phyloP scores from a whole-genome alignment of 163 green algal species.

The Coccomyxa subellipsoidea region DNA sequence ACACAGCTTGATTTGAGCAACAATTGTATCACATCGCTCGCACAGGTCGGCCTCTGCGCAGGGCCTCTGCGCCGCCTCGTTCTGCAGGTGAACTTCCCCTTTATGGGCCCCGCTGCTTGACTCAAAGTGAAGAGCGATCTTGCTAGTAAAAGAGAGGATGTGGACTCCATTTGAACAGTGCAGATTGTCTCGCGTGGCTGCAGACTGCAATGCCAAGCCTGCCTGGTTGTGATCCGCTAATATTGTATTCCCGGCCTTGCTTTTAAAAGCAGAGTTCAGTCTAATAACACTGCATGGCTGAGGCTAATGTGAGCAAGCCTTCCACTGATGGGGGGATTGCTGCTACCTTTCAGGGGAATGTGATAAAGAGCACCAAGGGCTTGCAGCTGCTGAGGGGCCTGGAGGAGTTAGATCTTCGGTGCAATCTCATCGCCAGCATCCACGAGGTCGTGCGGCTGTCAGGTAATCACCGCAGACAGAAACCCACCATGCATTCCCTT shows the following conservation, averaged over 20 bases:
- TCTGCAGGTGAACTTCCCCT: constrained; percentile 7
- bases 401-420: constrained; percentile 22
- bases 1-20: constrained; percentile 22
- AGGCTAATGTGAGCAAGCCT: no score
- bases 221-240: not conserved
- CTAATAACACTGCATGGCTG: no score
- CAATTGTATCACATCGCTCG: constrained; percentile 20
- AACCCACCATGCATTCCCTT: not conserved
- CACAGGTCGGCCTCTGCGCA: not conserved
- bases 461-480: not conserved
- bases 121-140: not conserved
- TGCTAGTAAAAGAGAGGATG: not conserved
- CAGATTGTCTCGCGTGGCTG: not conserved
- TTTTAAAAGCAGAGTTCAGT: not conserved
- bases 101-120: not conserved
- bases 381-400: constrained; percentile 9
- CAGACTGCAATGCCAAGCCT: no score
- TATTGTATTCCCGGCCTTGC: not conserved
- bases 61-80: not conserved
- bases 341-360: constrained; percentile 4
- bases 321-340: no score
- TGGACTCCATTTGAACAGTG: not conserved
- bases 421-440: constrained; percentile 22
- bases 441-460: constrained; percentile 9
- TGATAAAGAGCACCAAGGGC: constrained; percentile 8